A percentile compares a stretch with the other conserved stretches of the same genome.
Evolutionary conservation across 208 protist genomes (phyloP).

Genomic region (Porcisia hertigi): DNA sequence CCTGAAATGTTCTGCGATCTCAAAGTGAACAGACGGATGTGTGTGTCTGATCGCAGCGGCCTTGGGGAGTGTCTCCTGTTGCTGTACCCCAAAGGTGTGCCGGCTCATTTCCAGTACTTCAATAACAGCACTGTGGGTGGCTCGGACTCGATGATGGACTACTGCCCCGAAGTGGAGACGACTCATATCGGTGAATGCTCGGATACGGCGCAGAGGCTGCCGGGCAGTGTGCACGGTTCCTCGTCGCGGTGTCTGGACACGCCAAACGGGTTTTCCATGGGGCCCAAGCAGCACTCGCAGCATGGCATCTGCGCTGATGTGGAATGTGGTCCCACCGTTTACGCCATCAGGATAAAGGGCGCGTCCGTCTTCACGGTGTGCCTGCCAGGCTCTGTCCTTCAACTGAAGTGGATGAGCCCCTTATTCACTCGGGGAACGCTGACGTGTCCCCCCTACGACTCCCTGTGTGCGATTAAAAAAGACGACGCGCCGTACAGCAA

Average conservation of each 20-base stretch:
- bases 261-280: background rate
- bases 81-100: background rate
- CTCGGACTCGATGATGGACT: conserved; percentile 8
- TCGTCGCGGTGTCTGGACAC: conserved; percentile 17
- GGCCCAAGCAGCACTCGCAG: background rate
- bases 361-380: conserved; percentile 11
- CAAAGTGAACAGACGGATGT: conserved; percentile 2
- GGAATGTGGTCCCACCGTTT: conserved; percentile 17
- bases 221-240: conserved; percentile 10
- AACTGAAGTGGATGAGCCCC: conserved; percentile 1
- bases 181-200: conserved; percentile 12
- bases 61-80: conserved; percentile 38
- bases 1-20: conserved; percentile 50
- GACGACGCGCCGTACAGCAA: background rate
- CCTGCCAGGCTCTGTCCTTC: conserved; percentile 2
- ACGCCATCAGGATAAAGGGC: conserved; percentile 15
- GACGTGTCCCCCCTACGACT: conserved; percentile 33
- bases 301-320: conserved; percentile 28
- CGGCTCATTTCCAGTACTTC: conserved; percentile 54
- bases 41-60: conserved; percentile 30
- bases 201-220: background rate
- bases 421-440: conserved; percentile 25
- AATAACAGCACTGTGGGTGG: conserved; percentile 19
- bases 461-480: conserved; percentile 30
- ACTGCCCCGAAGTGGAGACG: too few relatives aligned